Base-by-base conservation (phyloP, 768 basidiomycete species). In the Multifurca ochricompacta region DNA sequence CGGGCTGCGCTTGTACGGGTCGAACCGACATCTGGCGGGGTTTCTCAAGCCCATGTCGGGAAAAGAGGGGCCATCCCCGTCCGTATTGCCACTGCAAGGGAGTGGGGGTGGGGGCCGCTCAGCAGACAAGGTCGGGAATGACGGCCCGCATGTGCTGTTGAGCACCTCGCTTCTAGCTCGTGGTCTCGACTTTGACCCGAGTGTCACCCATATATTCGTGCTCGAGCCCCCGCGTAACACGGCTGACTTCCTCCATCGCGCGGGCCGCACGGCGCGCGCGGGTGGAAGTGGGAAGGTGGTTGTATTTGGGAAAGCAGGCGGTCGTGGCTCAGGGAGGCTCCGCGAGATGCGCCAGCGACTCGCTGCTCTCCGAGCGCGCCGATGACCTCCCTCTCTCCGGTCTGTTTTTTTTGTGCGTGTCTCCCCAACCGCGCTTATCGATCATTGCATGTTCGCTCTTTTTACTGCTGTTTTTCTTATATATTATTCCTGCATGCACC, bases 101-200 rank as follows among this genome's bases (percentile, higher is more conserved):
- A 16, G 32, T 9, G 6, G 42, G 58, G 19, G 45, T 51, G 10
- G 39, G 40, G 9, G 56, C 44, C 13, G 52, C 28, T 16, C 4
- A 11, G 23, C 50, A 44, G 16, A 35, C 41, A 40, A 59, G 51
- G 13, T 56, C 18, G 48, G 51, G 57, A 45, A 71, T 42, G 63
- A 70, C 6, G 68, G 69, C 0, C 81, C 85, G 14, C 79, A 80
- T 51, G 83, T 94, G 35, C 74, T 96, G 62, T 76, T 95, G 51
- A 94, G 93, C 31, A 96, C 93, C 0, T 94, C 91, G 5, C 74
- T 96, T 31, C 82, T 96, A 25, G 91, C 91, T 9, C 80, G 93
- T 18, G 93, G 93, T 1, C 77, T 95, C 1, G 93, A 96, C 67
- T 96, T 96, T 63, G 73, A 82, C 13, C 83, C 90, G 0, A 71